Base-by-base conservation (phyloP, 2,329 filamentous ascomycete species). In the Amesomyces nigricolor region DNA sequence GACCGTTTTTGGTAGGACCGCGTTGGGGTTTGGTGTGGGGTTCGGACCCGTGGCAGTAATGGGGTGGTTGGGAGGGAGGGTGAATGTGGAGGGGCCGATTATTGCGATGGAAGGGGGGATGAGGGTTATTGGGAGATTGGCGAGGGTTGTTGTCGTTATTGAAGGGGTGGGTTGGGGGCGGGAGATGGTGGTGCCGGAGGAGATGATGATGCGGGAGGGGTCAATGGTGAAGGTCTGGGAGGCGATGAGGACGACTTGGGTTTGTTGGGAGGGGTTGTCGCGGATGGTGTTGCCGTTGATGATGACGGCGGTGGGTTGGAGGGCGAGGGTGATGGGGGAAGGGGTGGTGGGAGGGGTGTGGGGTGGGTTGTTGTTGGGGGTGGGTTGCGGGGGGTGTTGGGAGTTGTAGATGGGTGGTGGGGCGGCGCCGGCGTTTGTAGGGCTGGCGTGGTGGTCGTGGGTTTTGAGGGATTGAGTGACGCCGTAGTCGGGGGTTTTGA, bases 251-350 rank as follows among this genome's bases (percentile, higher is more conserved):
- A 79, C 73, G 2, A 70, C 73, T 11, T 68, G 73, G 0, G 72
- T 77, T 53, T 69, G 63, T 5, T 65, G 67, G 5, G 70, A 62
- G 13, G 67, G 64, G 32, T 73, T 68, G 52, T 72, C 68, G 0
- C 66, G 67, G 52, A 78, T 73, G 0, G 77, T 80, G 50, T 72
- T 66, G 37, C 68, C 69, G 56, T 77, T 74, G 56, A 81, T 76
- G 50, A 79, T 66, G 5, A 81, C 76, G 37, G 70, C 66, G 38
- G 69, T 67, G 3, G 72, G 74, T 45, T 72, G 72, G 10, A 77
- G 73, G 14, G 71, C 75, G 4, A 82, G 64, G 1, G 69, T 73
- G 56, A 76, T 56, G 1, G 70, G 70, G 6, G 62, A 57, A 1
- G 50, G 26, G 43, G 40, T 54, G 22, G 22, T 26, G 22, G 4